These are phyloP conservation scores for Lanmaoa pseudosensibilis DNA, from an alignment of 768 basidiomycete species.

Conservation along the genomic window DNA sequence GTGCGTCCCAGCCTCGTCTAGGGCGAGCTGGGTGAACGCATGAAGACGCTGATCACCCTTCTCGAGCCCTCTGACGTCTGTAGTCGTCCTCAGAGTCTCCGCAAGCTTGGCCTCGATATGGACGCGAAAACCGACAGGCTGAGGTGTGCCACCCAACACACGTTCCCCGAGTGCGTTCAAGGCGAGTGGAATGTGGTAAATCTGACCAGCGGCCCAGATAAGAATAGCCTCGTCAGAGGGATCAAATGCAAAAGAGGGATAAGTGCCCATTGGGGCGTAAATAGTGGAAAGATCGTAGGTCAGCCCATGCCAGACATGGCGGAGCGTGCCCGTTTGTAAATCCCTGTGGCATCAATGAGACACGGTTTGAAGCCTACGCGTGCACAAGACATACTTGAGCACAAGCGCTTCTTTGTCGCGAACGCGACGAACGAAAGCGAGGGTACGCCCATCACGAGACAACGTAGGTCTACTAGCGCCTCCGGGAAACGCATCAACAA, in stretches of 20 bases:
- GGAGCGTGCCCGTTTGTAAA: conserved; percentile 61
- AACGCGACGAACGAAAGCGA: conserved; percentile 74
- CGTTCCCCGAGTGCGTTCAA: conserved; percentile 47
- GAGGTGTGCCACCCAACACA: conserved; percentile 40
- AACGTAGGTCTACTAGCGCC: conserved; percentile 75
- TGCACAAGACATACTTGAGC: conserved; percentile 50
- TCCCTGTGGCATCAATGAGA: conserved; percentile 45
- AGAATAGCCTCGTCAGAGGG: conserved; percentile 41
- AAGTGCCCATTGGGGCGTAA: conserved; percentile 78
- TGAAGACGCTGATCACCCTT: conserved; percentile 54
- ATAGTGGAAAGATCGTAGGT: conserved; percentile 63
- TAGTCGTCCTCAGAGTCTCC: conserved; percentile 49
- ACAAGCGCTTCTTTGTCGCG: conserved; percentile 73
- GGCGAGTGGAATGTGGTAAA: conserved; percentile 57
- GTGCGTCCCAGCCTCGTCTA: conserved; percentile 51
- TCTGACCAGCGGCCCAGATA: conserved; percentile 75
- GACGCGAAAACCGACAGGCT: conserved; percentile 57
- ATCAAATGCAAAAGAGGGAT: conserved; percentile 68
- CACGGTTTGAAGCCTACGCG: background rate
- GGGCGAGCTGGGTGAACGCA: conserved; percentile 60
- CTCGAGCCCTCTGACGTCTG: conserved; percentile 56
- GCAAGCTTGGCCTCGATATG: conserved; percentile 65
- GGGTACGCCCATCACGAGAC: conserved; percentile 64
- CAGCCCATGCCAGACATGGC: conserved; percentile 66
- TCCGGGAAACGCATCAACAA: conserved; percentile 60